A percentile compares a stretch with the other conserved stretches of the same genome.
Evolutionary conservation across 1,139 yeast species (phyloP).

Genomic region (Suzukiozyma palmioleophila): DNA sequence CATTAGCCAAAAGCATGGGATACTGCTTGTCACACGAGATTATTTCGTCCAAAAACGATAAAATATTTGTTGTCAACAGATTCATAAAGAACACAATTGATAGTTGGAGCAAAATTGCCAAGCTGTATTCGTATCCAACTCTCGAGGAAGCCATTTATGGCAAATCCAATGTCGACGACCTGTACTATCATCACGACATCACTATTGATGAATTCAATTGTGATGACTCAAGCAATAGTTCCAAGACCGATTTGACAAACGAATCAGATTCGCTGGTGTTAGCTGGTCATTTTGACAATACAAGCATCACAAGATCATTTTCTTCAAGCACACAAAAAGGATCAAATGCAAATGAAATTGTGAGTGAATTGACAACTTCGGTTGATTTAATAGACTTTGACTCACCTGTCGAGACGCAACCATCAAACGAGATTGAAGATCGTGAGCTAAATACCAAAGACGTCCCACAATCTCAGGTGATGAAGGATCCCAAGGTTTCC

Average conservation of each 20-base stretch:
- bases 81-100: constrained; percentile 47
- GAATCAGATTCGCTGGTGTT: too few species aligned
- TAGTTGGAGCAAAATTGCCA: constrained; percentile 31
- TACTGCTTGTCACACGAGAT: constrained; percentile 52
- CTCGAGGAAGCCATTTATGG: constrained; percentile 22
- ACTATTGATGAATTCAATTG: constrained; percentile 20
- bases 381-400: too few species aligned
- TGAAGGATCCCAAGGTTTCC: too few species aligned
- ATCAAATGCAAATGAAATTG: not conserved
- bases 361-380: not conserved
- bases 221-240: constrained; percentile 10
- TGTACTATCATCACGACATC: constrained; percentile 15
- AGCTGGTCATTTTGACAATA: too few species aligned
- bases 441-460: too few species aligned
- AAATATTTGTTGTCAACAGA: constrained; percentile 45
- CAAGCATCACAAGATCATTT: not conserved
- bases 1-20: constrained; percentile 46
- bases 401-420: too few species aligned
- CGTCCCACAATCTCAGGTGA: too few species aligned
- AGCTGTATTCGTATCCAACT: constrained; percentile 11
- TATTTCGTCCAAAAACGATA: constrained; percentile 39
- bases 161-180: constrained; percentile 8
- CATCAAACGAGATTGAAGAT: too few species aligned
- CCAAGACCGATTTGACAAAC: too few species aligned
- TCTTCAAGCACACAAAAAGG: not conserved